Base-by-base conservation (phyloP, 805 yeast species). In the Starmera pachycereana region DNA sequence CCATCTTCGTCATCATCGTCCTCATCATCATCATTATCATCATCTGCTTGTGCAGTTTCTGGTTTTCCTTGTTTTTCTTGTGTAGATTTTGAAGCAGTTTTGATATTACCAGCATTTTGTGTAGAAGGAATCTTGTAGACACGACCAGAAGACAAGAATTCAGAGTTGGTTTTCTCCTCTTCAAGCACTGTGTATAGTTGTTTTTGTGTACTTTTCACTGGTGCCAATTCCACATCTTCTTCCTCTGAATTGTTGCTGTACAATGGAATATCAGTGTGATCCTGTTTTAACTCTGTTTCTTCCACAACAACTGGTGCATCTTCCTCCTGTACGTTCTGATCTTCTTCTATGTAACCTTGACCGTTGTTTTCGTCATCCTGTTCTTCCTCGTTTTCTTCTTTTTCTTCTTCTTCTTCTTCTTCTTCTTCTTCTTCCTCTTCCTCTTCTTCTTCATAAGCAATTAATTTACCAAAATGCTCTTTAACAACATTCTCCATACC, bases 131-230 rank as follows among this genome's bases (percentile, higher is more conserved):
- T 38, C 50, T 46, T 62, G 54, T 49, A 53, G 39, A 44, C 44
- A 40, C 32, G 54, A 39, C 43, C 46, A 40, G 42, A 44, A n/a
- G 42, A 22, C 42, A 45, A 36, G 16, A 45, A 40, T 8, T 35
- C 43, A 11, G 37, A 49, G 44, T 46, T 49, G 6, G 32, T 11
- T 11, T 32, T 30, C 13, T 35, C 38, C 28, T 57, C 58, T 22
- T 60, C 51, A 16, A 66, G 44, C 9, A 66, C 63, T 3, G 56
- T 51, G 41, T 59, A 67, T 12, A 65, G 45, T 8, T 54, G 49
- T 32, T 48, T 48, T 6, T 34, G 31, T 11, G 19, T 13, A 30
- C 8, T 30, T n/a, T 30, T 30, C 19, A 28, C 36, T 1, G 41
- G 43, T 12, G 50, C 56, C 8, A 49, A 50, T 13, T 33, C 51